phyloP scores from a whole-genome alignment of 805 yeast species.

The Candida nemodendra region DNA sequence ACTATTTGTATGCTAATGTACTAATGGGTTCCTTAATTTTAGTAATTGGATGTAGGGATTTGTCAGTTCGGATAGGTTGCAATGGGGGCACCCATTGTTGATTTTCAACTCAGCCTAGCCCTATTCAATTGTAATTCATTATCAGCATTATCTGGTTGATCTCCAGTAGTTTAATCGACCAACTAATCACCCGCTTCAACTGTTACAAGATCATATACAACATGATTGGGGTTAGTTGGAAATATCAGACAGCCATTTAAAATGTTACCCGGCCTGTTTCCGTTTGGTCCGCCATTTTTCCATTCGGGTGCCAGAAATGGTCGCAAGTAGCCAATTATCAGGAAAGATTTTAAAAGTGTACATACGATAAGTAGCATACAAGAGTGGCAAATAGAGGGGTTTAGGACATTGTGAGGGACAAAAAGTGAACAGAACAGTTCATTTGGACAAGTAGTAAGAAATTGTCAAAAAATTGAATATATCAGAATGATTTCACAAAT shows the following conservation, averaged over 20 bases:
- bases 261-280: slow-evolving; percentile 5
- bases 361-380: no score
- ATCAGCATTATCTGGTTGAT: no score
- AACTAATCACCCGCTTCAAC: not conserved
- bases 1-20: not conserved
- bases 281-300: slow-evolving; percentile 2
- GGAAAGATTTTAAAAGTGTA: not conserved
- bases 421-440: no score
- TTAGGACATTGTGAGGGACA: not conserved
- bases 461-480: not conserved
- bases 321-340: slow-evolving; percentile 4
- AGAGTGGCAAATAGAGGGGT: no score
- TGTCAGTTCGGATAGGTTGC: no score
- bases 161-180: no score
- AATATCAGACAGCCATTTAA: not conserved
- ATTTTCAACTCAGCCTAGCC: no score
- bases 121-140: no score
- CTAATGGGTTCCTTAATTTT: not conserved
- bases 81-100: no score
- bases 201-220: not conserved
- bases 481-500: slow-evolving; percentile 20
- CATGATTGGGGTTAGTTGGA: not conserved
- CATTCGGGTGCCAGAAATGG: slow-evolving; percentile 2
- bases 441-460: no score
- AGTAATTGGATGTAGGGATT: not conserved